Evolutionary conservation across 805 yeast species (phyloP), one percentile per base, ranked within the genome.

Genomic region (Saccharomycopsis babjevae): DNA sequence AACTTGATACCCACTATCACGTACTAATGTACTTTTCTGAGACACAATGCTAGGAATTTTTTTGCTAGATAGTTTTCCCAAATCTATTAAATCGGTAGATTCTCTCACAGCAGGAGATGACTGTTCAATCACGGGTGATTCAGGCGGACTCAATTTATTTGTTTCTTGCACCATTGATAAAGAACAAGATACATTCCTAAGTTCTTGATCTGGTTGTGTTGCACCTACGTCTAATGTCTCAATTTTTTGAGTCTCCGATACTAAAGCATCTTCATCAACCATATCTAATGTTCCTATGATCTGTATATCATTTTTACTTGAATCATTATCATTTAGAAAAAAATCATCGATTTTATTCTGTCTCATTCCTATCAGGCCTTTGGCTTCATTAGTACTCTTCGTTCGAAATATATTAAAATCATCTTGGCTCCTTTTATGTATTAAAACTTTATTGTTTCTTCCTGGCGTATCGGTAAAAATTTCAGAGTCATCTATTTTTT

Each of bases 91-190:
- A 57, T 67, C 68, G 13, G 60, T 20, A 15, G 59, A 57, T n/a
- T 58, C 60, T 34, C 67, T 62, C n/a, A 66, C 60, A 5, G 65
- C 61, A 1, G 72, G 72, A 16, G 72, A 69, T 1, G 71, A 66
- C 34, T 69, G 71, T 25, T 66, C 69, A 25, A 67, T 60, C 36
- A 64, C 30, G 1, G 58, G 58, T 15, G 71, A 56, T 61, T 58
- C 1, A 16, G 59, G 36, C 18, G 22, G 50, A 6, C 36, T 40
- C 18, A 16, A 52, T 8, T 46, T 20, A 46, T 22, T 32, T 22
- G 15, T 25, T 46, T n/a, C 15, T 25, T 22, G 52, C 1, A 38
- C 54, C 30, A 59, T 52, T 32, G 66, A 57, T 10, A 36, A 32
- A 38, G 46, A 38, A 40, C 16, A 28, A 20, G 57, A 34, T n/a